phyloP scores from a whole-genome alignment of 2,329 filamentous ascomycete genomes.

The Ceratocystis cubensis region DNA sequence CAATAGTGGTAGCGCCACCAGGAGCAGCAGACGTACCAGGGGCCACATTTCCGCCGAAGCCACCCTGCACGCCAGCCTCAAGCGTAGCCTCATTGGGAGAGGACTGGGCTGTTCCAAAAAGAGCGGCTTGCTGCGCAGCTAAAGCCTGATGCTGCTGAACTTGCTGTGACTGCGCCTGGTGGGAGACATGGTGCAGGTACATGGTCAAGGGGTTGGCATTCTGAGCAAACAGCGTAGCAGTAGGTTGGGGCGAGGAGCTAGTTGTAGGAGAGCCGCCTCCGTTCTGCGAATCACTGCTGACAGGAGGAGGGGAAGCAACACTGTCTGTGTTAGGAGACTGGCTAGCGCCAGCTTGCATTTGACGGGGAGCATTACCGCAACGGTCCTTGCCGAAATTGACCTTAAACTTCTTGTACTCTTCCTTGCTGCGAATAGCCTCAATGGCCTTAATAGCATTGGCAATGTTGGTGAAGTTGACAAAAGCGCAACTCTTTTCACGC shows the following conservation, averaged over 20 bases:
- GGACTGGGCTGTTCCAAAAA: constrained; percentile 62
- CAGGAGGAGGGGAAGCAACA: constrained; percentile 44
- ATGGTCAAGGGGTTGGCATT: constrained; percentile 83
- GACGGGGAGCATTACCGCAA: constrained; percentile 89
- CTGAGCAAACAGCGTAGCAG: constrained; percentile 65
- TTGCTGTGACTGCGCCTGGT: constrained; percentile 60
- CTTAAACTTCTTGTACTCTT: constrained; percentile 97
- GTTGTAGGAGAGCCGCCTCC: constrained; percentile 46
- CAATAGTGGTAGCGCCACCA: constrained; percentile 55
- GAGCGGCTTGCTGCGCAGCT: constrained; percentile 62
- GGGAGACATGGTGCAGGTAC: constrained; percentile 75
- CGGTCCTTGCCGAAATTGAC: constrained; percentile 99
- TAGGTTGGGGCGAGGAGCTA: constrained; percentile 45
- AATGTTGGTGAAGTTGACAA: constrained; percentile 99
- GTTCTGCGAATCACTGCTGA: constrained; percentile 25
- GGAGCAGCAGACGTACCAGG: constrained; percentile 39
- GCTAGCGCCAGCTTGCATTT: constrained; percentile 49
- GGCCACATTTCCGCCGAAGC: constrained; percentile 24
- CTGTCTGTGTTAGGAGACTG: constrained; percentile 56
- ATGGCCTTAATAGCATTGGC: constrained; percentile 99
- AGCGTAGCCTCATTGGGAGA: constrained; percentile 45
- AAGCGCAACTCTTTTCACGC: constrained; percentile 96
- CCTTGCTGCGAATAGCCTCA: constrained; percentile 83
- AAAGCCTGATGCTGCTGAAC: constrained; percentile 61
- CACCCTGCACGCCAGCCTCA: constrained; percentile 53